Evolutionary conservation across 352 stramenopile species (phyloP).

Genomic region (Phytopythium vexans): DNA sequence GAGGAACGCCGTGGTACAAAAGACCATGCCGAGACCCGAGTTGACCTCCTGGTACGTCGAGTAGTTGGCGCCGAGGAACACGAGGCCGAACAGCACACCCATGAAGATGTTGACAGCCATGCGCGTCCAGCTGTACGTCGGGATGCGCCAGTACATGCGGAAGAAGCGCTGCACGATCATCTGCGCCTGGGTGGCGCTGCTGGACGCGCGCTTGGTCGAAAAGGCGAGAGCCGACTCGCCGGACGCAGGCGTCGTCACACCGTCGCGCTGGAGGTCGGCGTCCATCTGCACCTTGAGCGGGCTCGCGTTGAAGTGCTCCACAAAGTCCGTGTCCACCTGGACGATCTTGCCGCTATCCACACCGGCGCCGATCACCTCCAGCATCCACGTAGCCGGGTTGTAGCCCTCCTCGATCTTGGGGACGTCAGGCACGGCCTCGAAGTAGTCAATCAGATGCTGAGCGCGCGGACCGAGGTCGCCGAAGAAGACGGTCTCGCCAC

Average conservation of each 20-base stretch:
- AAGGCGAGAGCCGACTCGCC: conserved; percentile 22
- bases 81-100: conserved; percentile 57
- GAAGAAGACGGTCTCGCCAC: conserved; percentile 44
- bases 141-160: conserved; percentile 72
- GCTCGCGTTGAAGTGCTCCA: conserved; percentile 18
- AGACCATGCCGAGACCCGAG: conserved; percentile 68
- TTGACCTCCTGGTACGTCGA: conserved; percentile 36
- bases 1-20: conserved; percentile 75
- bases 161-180: conserved; percentile 50
- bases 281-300: conserved; percentile 15
- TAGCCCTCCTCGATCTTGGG: conserved; percentile 48
- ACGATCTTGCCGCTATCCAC: conserved; percentile 19
- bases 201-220: conserved; percentile 25
- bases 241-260: conserved; percentile 8
- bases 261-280: conserved; percentile 19
- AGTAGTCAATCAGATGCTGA: conserved; percentile 35
- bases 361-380: conserved; percentile 56
- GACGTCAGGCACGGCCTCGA: conserved; percentile 33
- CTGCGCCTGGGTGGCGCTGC: conserved; percentile 17
- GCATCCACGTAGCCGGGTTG: conserved; percentile 76
- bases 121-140: conserved; percentile 75
- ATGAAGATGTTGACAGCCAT: conserved; percentile 39
- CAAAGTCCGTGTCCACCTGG: conserved; percentile 26
- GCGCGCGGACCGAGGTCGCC: conserved; percentile 24
- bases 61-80: conserved; percentile 34